Conservation (phyloP, 192 early-diverging fungal genomes). For the Nowakowskiella sp. region DNA sequence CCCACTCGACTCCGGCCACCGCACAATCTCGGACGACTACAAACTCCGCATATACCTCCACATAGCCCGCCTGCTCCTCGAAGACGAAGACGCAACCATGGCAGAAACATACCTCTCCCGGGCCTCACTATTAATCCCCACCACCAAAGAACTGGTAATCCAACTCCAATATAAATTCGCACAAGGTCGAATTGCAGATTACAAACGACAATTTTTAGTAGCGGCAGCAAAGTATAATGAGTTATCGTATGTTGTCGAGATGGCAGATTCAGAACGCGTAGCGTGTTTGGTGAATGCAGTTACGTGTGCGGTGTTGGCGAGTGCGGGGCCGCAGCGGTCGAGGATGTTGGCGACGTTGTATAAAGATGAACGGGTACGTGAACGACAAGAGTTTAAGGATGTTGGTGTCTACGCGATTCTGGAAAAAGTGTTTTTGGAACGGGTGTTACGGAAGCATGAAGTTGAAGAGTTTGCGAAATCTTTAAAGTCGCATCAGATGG, state of each 20-base stretch:
- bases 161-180: constrained; percentile 66
- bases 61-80: constrained; percentile 76
- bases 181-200: constrained; percentile 79
- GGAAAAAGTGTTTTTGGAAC: constrained; percentile 91
- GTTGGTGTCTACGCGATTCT: constrained; percentile 51
- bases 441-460: constrained; percentile 69
- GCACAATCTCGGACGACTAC: constrained; percentile 49
- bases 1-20: constrained; percentile 82
- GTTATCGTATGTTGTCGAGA: constrained; percentile 61
- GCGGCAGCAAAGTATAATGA: constrained; percentile 79
- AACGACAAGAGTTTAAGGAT: constrained; percentile 46
- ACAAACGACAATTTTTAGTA: constrained; percentile 76
- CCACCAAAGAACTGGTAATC: constrained; percentile 15
- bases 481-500: constrained; percentile 71
- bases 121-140: constrained; percentile 55
- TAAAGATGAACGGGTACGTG: constrained; percentile 82
- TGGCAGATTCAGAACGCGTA: constrained; percentile 56
- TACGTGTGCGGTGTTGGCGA: constrained; percentile 80
- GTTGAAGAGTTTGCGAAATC: constrained; percentile 68
- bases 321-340: constrained; percentile 81
- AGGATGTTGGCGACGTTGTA: constrained; percentile 81
- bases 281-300: constrained; percentile 55
- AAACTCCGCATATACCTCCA: constrained; percentile 76
- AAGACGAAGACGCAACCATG: constrained; percentile 69
- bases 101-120: constrained; percentile 83